Percentiles rank a stretch among this genome's conserved stretches.
These are phyloP conservation scores for Rhytidhysteron rufulum DNA, from an alignment of 2,329 filamentous ascomycete species.

Conservation along the genomic window DNA sequence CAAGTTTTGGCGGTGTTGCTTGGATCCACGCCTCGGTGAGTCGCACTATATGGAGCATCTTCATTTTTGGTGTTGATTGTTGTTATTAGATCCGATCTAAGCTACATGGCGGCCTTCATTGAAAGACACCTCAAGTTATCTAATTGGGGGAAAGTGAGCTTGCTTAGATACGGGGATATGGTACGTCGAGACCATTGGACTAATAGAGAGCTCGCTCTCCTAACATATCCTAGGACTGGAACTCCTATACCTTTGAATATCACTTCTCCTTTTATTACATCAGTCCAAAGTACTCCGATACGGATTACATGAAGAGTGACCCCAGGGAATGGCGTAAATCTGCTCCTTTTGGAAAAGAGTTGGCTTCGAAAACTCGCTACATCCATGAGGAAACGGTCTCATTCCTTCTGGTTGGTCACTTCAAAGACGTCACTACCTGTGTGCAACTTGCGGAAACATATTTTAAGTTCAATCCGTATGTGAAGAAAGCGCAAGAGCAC, in stretches of 20 bases:
- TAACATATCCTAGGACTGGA: constrained; percentile 2
- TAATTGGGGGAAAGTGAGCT: constrained; percentile 2
- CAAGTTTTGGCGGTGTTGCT: not conserved
- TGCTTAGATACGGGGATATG: constrained; percentile 1
- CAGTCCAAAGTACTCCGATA: not conserved
- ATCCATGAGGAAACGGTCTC: constrained; percentile 5
- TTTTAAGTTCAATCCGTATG: constrained; percentile 3
- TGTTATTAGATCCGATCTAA: not conserved
- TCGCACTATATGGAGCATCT: not conserved
- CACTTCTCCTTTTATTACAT: constrained; percentile 6
- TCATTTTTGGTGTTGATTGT: not conserved
- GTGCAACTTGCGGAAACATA: constrained; percentile 4
- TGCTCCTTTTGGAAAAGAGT: constrained; percentile 3
- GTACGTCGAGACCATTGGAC: not conserved
- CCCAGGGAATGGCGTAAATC: constrained; percentile 4
- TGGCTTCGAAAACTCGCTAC: not conserved
- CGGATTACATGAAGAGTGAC: not conserved
- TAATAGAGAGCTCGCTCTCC: not conserved
- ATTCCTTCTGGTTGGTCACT: constrained; percentile 4
- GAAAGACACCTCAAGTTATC: constrained; percentile 2
- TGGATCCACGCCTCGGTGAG: constrained; percentile 2
- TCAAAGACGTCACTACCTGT: constrained; percentile 3
- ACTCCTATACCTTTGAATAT: constrained; percentile 6
- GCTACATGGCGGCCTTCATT: constrained; percentile 1
- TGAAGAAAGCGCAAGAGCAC: not conserved